Percentiles rank a stretch among this genome's conserved stretches.
phyloP scores from a whole-genome alignment of 2,329 filamentous ascomycete genomes.

The Amesomyces nigricolor region DNA sequence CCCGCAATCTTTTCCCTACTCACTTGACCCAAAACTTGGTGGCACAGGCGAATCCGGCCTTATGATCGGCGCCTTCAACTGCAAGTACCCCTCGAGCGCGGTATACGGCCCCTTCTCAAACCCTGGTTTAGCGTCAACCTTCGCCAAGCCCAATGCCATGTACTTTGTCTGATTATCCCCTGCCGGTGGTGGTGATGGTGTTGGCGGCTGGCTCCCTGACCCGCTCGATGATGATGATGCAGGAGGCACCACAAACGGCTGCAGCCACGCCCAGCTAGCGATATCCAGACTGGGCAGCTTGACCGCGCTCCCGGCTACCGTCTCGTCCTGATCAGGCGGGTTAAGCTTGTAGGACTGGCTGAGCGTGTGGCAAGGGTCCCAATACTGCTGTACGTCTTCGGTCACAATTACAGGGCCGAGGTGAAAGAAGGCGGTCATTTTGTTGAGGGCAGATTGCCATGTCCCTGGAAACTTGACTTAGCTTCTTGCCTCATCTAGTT shows the following conservation, averaged over 20 bases:
- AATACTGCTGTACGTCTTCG: conserved; percentile 23
- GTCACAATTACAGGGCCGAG: conserved; percentile 32
- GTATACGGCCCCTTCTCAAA: conserved; percentile 30
- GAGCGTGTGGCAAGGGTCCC: not conserved
- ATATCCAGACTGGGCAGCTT: conserved; percentile 21
- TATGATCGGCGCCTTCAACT: too few species aligned
- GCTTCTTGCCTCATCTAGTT: too few species aligned
- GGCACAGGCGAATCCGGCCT: too few species aligned
- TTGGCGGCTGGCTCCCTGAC: too few species aligned
- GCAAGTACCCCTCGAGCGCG: conserved; percentile 28
- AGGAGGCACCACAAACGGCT: conserved; percentile 27
- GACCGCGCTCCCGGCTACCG: conserved; percentile 8
- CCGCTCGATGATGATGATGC: not conserved
- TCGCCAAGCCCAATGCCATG: conserved; percentile 22
- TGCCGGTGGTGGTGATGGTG: not conserved
- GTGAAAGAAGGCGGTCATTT: conserved; percentile 39
- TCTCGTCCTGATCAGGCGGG: not conserved
- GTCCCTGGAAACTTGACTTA: conserved; percentile 26
- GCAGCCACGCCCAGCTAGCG: conserved; percentile 32
- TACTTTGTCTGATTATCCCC: not conserved
- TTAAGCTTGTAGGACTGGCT: not conserved
- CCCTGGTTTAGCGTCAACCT: conserved; percentile 21
- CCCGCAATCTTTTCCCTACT: too few species aligned
- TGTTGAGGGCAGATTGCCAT: conserved; percentile 33
- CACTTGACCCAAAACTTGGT: too few species aligned